Percentiles rank a stretch among this genome's conserved stretches.
Conservation (phyloP, 2,329 filamentous ascomycete genomes). For the Cryoendolithus antarcticus region DNA sequence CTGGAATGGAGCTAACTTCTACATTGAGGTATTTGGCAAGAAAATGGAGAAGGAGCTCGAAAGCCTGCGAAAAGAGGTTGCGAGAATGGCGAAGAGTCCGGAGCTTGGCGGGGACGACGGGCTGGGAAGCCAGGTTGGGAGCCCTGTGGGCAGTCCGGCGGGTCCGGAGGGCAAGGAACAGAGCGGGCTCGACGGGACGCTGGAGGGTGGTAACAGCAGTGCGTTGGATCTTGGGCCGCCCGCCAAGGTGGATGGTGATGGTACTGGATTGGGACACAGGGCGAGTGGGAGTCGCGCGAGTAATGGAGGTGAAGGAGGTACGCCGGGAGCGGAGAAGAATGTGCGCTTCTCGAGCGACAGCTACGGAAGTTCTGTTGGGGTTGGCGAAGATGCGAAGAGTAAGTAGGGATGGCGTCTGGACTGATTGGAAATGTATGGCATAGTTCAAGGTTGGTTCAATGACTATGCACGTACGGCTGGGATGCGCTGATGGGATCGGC, state of each 20-base stretch:
- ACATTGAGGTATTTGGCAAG: slow-evolving; percentile 95
- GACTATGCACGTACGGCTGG: too few relatives aligned
- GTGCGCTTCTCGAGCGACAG: too few relatives aligned
- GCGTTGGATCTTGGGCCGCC: slow-evolving; percentile 21
- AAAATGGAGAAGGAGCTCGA: slow-evolving; percentile 95
- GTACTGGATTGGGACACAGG: not conserved
- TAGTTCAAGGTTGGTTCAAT: too few relatives aligned
- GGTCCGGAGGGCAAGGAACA: slow-evolving; percentile 13
- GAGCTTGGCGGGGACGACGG: slow-evolving; percentile 15
- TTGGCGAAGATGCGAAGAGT: slow-evolving; percentile 1
- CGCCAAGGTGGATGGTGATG: not conserved
- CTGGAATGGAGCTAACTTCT: slow-evolving; percentile 93
- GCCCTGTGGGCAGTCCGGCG: slow-evolving; percentile 15
- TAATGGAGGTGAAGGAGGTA: not conserved
- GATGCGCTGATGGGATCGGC: too few relatives aligned
- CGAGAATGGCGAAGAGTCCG: slow-evolving; percentile 19
- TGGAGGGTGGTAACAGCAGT: slow-evolving; percentile 6
- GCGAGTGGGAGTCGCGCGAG: not conserved
- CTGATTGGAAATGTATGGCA: too few relatives aligned
- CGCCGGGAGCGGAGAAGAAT: not conserved
- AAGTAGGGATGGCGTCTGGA: not conserved
- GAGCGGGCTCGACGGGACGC: not conserved
- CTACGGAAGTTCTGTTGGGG: too few relatives aligned
- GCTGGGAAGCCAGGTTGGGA: slow-evolving; percentile 5
- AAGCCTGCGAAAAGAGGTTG: slow-evolving; percentile 71